Base-by-base conservation (phyloP, 495 filamentous ascomycete genomes). In the Amniculicola lignicola region DNA sequence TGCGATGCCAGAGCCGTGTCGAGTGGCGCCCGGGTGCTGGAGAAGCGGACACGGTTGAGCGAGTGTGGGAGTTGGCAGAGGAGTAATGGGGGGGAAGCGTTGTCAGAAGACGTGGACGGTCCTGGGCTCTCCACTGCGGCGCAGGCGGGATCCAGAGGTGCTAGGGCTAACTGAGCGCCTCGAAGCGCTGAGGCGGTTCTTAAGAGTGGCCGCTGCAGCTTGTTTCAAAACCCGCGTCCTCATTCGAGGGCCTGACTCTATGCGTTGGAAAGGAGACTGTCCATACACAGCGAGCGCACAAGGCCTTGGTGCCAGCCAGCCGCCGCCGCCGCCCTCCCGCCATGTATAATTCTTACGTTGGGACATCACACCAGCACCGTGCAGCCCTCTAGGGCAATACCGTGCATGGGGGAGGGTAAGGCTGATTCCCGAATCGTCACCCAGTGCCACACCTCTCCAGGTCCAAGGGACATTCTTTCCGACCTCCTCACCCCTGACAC, bases 151-250 rank as follows among this genome's bases (percentile, higher is more conserved):
- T n/a, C n/a, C n/a, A n/a, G n/a, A n/a, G n/a, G n/a, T n/a, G n/a
- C n/a, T n/a, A n/a, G n/a, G n/a, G n/a, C n/a, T n/a, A n/a, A n/a
- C n/a, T n/a, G n/a, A n/a, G n/a, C n/a, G n/a, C n/a, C n/a, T n/a
- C n/a, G n/a, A 57, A 45, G 35, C 43, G 40, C 40, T 48, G 45
- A 57, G 35, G 46, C 43, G 40, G 39, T 36, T 24, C 48, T 52
- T 57, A 57, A 48, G 53, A 48, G 45, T 47, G 39, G 40, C 19
- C 25, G 47, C 41, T 19, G 37, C 35, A 33, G 37, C 42, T 25
- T 44, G 59, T 62, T 62, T 62, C 59, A 62, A 62, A 54, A 57
- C 59, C 59, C 59, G 53, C 59, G 22, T 25, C 35, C 41, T 54
- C 42, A 62, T 62, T 62, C 59, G 59, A 62, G 57, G 48, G 49